phyloP scores from a whole-genome alignment of 2,329 filamentous ascomycete species.

The Coniochaeta sp. region DNA sequence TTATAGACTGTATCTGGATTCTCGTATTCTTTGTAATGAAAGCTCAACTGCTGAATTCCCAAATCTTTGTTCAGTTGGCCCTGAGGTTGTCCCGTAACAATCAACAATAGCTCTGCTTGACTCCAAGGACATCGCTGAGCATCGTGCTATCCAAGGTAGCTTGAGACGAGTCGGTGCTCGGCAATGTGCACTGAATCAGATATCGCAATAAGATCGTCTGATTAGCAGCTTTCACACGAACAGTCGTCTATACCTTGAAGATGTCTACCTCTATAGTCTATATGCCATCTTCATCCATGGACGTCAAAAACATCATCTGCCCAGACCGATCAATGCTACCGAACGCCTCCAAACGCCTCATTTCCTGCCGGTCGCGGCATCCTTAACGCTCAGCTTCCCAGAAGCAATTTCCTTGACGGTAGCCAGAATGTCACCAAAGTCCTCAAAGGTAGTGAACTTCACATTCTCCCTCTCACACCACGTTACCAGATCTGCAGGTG shows the following conservation, averaged over 20 bases:
- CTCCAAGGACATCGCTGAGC: not conserved
- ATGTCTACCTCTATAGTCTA: not conserved
- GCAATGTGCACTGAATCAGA: not conserved
- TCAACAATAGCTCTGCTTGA: not conserved
- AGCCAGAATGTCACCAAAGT: conserved; percentile 56
- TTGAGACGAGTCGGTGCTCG: not conserved
- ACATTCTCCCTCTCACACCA: conserved; percentile 81
- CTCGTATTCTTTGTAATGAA: not conserved
- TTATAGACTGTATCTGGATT: not conserved
- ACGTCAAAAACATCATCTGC: not conserved
- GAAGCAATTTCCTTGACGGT: conserved; percentile 16
- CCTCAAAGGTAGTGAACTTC: conserved; percentile 80
- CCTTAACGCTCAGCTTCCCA: conserved; percentile 14
- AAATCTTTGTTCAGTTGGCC: not conserved
- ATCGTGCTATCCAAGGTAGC: not conserved
- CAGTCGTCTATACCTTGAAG: not conserved
- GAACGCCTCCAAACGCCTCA: not conserved
- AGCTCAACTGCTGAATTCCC: not conserved
- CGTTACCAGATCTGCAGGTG: conserved; percentile 66
- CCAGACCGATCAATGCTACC: not conserved
- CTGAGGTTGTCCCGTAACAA: not conserved
- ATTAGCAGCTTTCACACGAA: not conserved
- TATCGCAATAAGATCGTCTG: not conserved
- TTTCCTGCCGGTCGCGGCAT: conserved; percentile 16
- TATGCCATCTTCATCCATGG: not conserved